phyloP scores from a whole-genome alignment of 1,284 basidiomycete genomes.

The Austroboletus niveus region DNA sequence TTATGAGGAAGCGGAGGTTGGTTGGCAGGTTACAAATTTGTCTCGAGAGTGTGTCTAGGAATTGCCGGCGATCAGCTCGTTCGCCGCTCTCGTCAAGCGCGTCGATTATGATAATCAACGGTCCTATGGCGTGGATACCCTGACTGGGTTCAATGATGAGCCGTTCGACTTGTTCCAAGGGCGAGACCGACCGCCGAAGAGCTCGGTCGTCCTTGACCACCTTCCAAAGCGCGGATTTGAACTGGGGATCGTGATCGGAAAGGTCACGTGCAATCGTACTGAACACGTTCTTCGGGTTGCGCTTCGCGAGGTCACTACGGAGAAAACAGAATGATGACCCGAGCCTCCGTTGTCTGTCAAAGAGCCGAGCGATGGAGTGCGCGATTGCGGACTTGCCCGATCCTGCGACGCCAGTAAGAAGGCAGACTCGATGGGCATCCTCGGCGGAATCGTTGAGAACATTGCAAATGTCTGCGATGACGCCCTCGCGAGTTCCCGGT shows the following conservation, averaged over 20 bases:
- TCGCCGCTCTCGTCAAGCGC: constrained; percentile 1
- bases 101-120: neutral
- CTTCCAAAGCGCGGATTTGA: neutral
- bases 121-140: neutral
- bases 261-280: neutral
- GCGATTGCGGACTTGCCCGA: neutral
- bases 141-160: neutral
- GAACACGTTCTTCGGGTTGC: neutral
- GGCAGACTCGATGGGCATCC: constrained; percentile 1
- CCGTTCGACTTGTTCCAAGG: neutral
- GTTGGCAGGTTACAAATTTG: neutral
- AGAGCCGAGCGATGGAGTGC: constrained; percentile 1
- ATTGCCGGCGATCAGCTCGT: neutral
- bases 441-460: neutral
- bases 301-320: neutral
- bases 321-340: constrained; percentile 1
- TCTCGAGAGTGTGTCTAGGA: neutral
- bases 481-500: neutral
- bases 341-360: neutral
- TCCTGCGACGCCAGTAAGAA: neutral
- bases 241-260: neutral
- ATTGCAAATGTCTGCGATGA: constrained; percentile 1
- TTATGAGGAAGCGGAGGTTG: neutral
- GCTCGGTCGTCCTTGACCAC: neutral
- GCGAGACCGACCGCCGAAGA: neutral